Evolutionary conservation across 306 rosid species (phyloP), one percentile per base, ranked within the genome.

Genomic region (Dicorynia guianensis): DNA sequence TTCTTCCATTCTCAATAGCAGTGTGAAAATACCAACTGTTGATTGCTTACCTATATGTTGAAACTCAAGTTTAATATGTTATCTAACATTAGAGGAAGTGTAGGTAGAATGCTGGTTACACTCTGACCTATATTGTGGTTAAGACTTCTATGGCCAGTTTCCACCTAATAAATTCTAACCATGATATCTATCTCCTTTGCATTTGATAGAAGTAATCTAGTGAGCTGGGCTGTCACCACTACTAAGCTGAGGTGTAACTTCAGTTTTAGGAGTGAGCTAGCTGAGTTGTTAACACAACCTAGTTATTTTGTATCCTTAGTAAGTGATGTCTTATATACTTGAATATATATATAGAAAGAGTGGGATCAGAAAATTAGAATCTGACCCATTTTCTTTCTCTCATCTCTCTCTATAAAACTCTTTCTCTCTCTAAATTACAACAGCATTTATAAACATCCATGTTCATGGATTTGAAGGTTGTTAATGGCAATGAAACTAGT

Each of bases 41-140:
- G 49, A 57, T 67, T 66, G 33, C 77, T 44, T 42, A 56, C 65
- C 70, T 79, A 43, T 75, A 69, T 74, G 46, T 59, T 69, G 72
- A 66, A 76, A 39, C 12, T 12, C 11, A 48, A 25, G n/a, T 44
- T 20, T 40, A 7, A 20, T 58, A 47, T 53, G 48, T 61, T 53
- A 63, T 35, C 46, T 71, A 33, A 67, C 46, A 59, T 43, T 71
- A 68, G 46, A 49, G 78, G 25, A 52, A 52, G 36, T 50, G 64
- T 71, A 30, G 60, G 53, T 50, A 47, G 78, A 46, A 82, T 62
- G 60, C 56, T 64, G 72, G 42, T 73, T 74, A 19, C 55, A 19
- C 68, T 59, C 71, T 74, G 49, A 53, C 8, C n/a, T 47, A 50
- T 40, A 67, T 42, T 25, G 44, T 39, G 30, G 33, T 56, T 44